Base-by-base conservation (phyloP, 202 grass and related monocot species). In the Hordeum pubiflorum region DNA sequence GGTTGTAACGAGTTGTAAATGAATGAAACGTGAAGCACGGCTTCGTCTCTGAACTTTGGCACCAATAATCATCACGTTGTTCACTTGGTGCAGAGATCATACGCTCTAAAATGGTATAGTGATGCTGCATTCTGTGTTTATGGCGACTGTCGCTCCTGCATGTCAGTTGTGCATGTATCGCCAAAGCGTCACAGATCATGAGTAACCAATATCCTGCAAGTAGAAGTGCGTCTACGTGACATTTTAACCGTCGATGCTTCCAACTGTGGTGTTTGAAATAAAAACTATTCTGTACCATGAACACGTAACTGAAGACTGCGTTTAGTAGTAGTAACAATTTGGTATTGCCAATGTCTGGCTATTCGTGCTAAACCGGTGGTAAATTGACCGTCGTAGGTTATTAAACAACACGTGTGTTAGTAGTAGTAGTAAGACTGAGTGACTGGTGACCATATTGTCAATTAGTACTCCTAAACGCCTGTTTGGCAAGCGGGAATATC, bases 1-100 rank as follows among this genome's bases (percentile, higher is more conserved):
- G 55, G 18, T 24, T 8, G 56, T 29, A 74, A 75, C 69, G 79
- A 86, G 83, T 69, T 89, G 83, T 82, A 82, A 72, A 86, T 86
- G 79, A 63, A 75, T 56, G 59, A 39, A 58, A 40, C 41, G 67
- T 72, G 77, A 81, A 81, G 64, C 65, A 57, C 32, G 23, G 22
- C 33, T 32, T 77, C 37, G 3, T 57, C 38, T 68, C 23, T 1
- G 37, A 56, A 2, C 81, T 64, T 68, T 46, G 38, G 63, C 77
- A 34, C 46, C 29, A 32, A 33, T 50, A 75, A 63, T 81, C 32
- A 71, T 63, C 55, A 21, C 20, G 5, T 32, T 34, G 9, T 61
- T 74, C 36, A 54, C 68, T 70, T 44, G 24, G 10, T 23, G 39
- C 63, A 37, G 33, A 39, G 50, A 67, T 9, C 36, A 39, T 0